Evolutionary conservation across 768 basidiomycete species (phyloP), one percentile per base, ranked within the genome.

Genomic region (Kockovaella imperatae): DNA sequence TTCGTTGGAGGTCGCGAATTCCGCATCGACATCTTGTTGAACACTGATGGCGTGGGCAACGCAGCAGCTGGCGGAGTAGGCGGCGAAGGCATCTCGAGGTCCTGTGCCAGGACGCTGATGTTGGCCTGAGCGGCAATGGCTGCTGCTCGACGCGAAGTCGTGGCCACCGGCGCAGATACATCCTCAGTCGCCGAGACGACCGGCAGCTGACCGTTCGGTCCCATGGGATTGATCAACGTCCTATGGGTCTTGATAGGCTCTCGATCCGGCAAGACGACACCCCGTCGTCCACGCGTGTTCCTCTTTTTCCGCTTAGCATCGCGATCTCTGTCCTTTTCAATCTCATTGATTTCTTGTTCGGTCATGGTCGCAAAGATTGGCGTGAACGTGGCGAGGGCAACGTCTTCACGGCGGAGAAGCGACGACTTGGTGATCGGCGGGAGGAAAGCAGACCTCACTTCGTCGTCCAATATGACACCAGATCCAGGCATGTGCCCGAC

Each of bases 61-160:
- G 77, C 54, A 15, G 86, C 86, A 0, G 83, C 75, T 67, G 83
- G 87, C 28, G 59, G 67, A 50, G 31, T 32, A 32, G 10, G 10
- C 31, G 31, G 31, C 10, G 31, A 28, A 28, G 43, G 54, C 23
- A 75, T 84, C 7, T 55, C 62, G 18, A 57, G 44, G 42, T 59
- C 62, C 34, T 56, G 64, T 15, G 54, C 48, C 39, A 69, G 60
- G 31, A 59, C 67, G 25, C 79, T 81, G 45, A 86, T 86, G 57
- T 90, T 90, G 73, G 91, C 89, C 1, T 84, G 85, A 1, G 89
- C 89, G 1, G 90, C 87, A 79, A 93, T 86, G 0, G 90, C 90
- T 0, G 90, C 90, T 2, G 87, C 89, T 59, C 89, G 76, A 47
- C 87, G 74, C 14, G 56, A 51, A 0, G 83, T 82, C 11, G 80